A percentile compares a stretch with the other conserved stretches of the same genome.
phyloP scores from a whole-genome alignment of 306 rosid genomes.

The Quercus dentata region DNA sequence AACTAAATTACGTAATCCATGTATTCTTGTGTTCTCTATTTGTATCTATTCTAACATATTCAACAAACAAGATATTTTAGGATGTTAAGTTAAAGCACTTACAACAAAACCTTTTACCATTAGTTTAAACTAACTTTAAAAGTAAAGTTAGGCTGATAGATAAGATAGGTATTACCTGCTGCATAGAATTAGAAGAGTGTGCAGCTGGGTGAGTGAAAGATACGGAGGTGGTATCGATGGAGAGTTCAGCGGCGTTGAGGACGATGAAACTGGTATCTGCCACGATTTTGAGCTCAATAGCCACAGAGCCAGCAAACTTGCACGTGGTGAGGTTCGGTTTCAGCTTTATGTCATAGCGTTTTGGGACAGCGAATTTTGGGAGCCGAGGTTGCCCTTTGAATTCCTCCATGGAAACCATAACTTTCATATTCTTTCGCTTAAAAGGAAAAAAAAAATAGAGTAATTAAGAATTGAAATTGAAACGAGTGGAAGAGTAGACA shows the following conservation, averaged over 20 bases:
- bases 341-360: slow-evolving; percentile 66
- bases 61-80: no score
- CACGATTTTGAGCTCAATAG: slow-evolving; percentile 57
- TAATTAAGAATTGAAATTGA: no score
- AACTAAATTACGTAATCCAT: no score
- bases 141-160: background rate
- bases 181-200: slow-evolving; percentile 42
- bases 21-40: no score
- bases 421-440: no score
- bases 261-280: slow-evolving; percentile 63
- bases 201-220: slow-evolving; percentile 27
- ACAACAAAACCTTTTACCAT: no score
- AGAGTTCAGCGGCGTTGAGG: slow-evolving; percentile 75
- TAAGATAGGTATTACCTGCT: no score
- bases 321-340: slow-evolving; percentile 71
- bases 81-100: no score
- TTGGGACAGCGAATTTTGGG: slow-evolving; percentile 83
- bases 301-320: slow-evolving; percentile 64
- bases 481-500: no score
- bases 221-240: slow-evolving; percentile 25
- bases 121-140: no score
- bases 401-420: slow-evolving; percentile 48
- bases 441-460: no score
- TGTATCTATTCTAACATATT: no score
- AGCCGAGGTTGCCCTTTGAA: slow-evolving; percentile 88